Base-by-base conservation (phyloP, 208 protist genomes). In the Zelonia costaricensis region DNA sequence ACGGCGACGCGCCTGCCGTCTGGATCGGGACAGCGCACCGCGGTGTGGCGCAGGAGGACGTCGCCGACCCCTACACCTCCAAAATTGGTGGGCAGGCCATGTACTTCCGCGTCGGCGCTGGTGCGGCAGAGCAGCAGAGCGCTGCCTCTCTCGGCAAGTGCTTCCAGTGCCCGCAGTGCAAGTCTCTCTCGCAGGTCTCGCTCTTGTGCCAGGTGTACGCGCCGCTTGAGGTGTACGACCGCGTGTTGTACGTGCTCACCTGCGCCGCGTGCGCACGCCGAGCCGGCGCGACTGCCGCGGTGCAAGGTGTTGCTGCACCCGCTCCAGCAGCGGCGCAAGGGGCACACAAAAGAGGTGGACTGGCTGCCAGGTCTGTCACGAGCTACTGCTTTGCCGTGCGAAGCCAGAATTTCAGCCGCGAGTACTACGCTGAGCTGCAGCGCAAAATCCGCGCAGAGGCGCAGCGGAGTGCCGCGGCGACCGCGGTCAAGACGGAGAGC, bases 81-180 rank as follows among this genome's bases (percentile, higher is more conserved):
- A 86, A 76, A 61, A 76, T 95, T 49, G 89, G 89, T 25, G 89
- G 89, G n/a, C 48, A 67, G 16, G 81, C 77, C 5, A 35, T 74
- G 15, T 70, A 75, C 33, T 92, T 95, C 66, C 80, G 88, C 12
- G 69, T 64, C 1, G 35, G 61, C 10, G 45, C 62, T 20, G 52
- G 59, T 20, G 35, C 51, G 5, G 40, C 18, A 7, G 58, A 71
- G n/a, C 56, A 38, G 5, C 22, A 53, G 16, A 57, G 70, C 40
- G 23, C 61, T n/a, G 42, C 23, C 2, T 39, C 22, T 22, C n/a
- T 56, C 5, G 54, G 57, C 22, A 64, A 72, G 28, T 62, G 63
- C 28, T 95, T 95, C 53, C n/a, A 79, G 46, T 95, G 89, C 69
- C 84, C 86, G 13, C 80, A 86, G 58, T 95, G 89, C 58, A 72